Evolutionary conservation across 208 protist species (phyloP), one percentile per base, ranked within the genome.

Genomic region (Angomonas ambiguus): DNA sequence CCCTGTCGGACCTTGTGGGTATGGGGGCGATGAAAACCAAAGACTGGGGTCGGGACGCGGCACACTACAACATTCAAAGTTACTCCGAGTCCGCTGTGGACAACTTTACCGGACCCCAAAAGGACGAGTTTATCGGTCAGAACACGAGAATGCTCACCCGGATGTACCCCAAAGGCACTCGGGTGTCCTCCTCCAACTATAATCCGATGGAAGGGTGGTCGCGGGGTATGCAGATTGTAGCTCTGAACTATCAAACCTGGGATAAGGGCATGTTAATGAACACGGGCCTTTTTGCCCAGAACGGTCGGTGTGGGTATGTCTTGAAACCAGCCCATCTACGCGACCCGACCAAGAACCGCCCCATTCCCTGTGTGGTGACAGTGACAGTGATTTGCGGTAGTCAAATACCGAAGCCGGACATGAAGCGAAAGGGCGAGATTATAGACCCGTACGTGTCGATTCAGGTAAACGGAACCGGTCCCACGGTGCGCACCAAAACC

Each of bases 261-360:
- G 77, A 66, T 69, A 70, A 63, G 55, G 70, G 22, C 69, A 74
- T 77, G 65, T 66, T 76, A 25, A 27, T 94, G n/a, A 98, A 97
- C 65, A 57, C 64, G 13, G 90, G 82, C 28, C 78, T 87, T 58
- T 98, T 97, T 67, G 22, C 32, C 27, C 81, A 91, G 51, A 98
- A 98, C 68, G 89, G 89, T 41, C 57, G 68, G 22, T 94, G 81
- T 70, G 94, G 94, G 10, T 98, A 97, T 70, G 62, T 98, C 10
- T 75, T 98, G 25, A 98, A 98, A 75, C 94, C 94, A 0, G 32
- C 48, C 0, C 69, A 71, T 68, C 32, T 96, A 53, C 70, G 74
- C 18, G 48, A 71, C 16, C 56, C 55, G 10, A 24, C 16, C 41
- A 5, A 16, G 38, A 28, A 51, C 73, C 62, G 48, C 66, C 57